Conservation (phyloP, 192 early-diverging fungal genomes). For the Phlyctochytrium arcticum region DNA sequence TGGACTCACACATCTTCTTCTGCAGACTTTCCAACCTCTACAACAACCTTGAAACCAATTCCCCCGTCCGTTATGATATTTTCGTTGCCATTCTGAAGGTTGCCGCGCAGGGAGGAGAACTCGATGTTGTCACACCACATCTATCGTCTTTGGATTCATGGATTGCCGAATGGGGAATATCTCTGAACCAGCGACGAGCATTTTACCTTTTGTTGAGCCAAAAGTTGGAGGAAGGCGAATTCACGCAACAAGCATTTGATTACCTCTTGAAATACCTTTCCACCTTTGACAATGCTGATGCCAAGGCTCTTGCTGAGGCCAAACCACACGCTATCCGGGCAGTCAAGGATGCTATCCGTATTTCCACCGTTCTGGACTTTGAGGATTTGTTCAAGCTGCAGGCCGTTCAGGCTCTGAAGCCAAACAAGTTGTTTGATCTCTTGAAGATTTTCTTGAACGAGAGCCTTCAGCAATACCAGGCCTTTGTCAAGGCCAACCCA, state of each 20-base stretch:
- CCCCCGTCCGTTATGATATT: conserved; percentile 57
- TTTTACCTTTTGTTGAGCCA: conserved; percentile 64
- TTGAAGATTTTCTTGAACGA: conserved; percentile 65
- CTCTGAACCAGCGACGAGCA: conserved; percentile 49
- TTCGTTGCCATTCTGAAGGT: conserved; percentile 73
- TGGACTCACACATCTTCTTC: neutral
- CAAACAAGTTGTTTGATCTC: conserved; percentile 60
- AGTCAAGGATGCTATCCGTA: conserved; percentile 61
- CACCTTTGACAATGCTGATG: conserved; percentile 46
- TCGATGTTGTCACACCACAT: conserved; percentile 63
- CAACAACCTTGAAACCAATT: conserved; percentile 64
- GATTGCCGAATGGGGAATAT: conserved; percentile 67
- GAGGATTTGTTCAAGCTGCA: conserved; percentile 67
- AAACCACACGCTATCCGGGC: conserved; percentile 60
- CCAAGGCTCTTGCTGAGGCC: conserved; percentile 34
- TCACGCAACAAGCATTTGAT: conserved; percentile 31
- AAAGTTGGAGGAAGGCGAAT: conserved; percentile 51
- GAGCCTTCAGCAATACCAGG: conserved; percentile 60
- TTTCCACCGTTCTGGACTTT: conserved; percentile 71
- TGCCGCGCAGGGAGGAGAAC: conserved; percentile 64
- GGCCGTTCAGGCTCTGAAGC: conserved; percentile 58
- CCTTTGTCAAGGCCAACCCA: conserved; percentile 53
- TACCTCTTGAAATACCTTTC: conserved; percentile 68
- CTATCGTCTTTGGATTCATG: conserved; percentile 61
- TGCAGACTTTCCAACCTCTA: conserved; percentile 75